These are phyloP conservation scores for Dalbergia cochinchinensis DNA, from an alignment of 306 rosid genomes.

Conservation along the genomic window DNA sequence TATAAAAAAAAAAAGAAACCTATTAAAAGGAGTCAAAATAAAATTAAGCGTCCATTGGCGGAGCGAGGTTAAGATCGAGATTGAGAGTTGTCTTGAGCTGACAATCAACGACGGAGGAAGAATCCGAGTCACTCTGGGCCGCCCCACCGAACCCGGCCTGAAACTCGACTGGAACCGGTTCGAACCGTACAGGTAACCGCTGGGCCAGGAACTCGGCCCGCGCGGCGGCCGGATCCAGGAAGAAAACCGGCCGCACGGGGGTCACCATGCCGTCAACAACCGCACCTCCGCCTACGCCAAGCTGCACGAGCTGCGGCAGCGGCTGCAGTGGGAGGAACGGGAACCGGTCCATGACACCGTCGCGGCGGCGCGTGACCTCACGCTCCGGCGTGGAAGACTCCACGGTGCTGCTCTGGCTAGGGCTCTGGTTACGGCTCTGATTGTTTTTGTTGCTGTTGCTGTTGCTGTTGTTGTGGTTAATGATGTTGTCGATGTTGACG, in stretches of 20 bases:
- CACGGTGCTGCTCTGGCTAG: constrained; percentile 59
- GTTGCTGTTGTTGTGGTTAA: neutral
- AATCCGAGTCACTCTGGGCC: constrained; percentile 61
- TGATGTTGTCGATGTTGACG: neutral
- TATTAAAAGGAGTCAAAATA: neutral
- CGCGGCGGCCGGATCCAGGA: constrained; percentile 26
- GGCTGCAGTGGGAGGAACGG: constrained; percentile 51
- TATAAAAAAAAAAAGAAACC: too few species aligned
- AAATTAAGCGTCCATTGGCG: constrained; percentile 58
- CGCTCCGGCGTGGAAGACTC: constrained; percentile 61
- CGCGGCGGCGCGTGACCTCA: constrained; percentile 48
- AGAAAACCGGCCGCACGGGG: constrained; percentile 50
- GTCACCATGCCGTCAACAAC: neutral
- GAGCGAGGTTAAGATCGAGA: constrained; percentile 77
- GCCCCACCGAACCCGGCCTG: constrained; percentile 32
- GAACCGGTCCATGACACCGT: constrained; percentile 37
- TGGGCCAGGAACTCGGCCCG: constrained; percentile 45
- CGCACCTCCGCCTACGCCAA: neutral
- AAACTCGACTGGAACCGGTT: constrained; percentile 45
- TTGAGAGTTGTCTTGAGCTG: constrained; percentile 57
- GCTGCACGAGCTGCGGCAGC: constrained; percentile 20
- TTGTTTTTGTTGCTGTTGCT: neutral
- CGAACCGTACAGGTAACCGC: constrained; percentile 50
- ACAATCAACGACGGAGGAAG: constrained; percentile 59
- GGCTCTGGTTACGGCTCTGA: constrained; percentile 55